Evolutionary conservation across 768 basidiomycete species (phyloP), one percentile per base, ranked within the genome.

Genomic region (Termitomyces sp.): DNA sequence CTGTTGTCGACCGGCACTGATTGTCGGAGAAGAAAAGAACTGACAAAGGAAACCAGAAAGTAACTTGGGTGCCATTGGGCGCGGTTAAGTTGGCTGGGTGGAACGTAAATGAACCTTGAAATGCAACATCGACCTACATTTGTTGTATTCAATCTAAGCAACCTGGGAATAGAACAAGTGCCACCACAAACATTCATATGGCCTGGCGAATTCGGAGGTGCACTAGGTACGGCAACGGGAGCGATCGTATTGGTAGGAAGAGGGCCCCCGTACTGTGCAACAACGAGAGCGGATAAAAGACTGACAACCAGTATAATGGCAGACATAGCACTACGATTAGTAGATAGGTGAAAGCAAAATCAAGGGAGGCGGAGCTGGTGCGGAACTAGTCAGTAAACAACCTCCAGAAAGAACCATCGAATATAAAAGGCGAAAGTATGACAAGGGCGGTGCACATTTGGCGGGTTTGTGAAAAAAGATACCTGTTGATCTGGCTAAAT

Each of bases 41-140:
- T 58, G 55, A 80, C 80, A 60, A 59, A 10, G 81, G 79, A 73
- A 83, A 80, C 62, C 67, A 78, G 70, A 84, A 84, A 3, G 78
- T 80, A 30, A 84, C 75, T 4, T 69, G 56, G n/a, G 79, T 78
- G n/a, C 78, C 78, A 19, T 78, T 75, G 5, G 73, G 19, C 0
- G 82, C 82, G 16, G 67, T 75, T 60, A 84, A 61, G 59, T 79
- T 79, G 45, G 63, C 28, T 3, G 81, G 82, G 55, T 62, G 69
- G 70, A 76, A 84, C 11, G 67, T 56, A 60, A 80, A 76, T 14
- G 63, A 55, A 5, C 69, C 71, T 16, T 71, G 61, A 43, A 71
- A 57, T 5, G 68, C 72, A 32, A 83, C 83, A 43, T 80, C 63
- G 58, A 83, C 64, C 78, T 81, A 52, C 32, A 21, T 30, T 48